Percentiles rank a stretch among this genome's conserved stretches.
Evolutionary conservation across 768 basidiomycete genomes (phyloP).

Genomic region (Tricholoma terreum): DNA sequence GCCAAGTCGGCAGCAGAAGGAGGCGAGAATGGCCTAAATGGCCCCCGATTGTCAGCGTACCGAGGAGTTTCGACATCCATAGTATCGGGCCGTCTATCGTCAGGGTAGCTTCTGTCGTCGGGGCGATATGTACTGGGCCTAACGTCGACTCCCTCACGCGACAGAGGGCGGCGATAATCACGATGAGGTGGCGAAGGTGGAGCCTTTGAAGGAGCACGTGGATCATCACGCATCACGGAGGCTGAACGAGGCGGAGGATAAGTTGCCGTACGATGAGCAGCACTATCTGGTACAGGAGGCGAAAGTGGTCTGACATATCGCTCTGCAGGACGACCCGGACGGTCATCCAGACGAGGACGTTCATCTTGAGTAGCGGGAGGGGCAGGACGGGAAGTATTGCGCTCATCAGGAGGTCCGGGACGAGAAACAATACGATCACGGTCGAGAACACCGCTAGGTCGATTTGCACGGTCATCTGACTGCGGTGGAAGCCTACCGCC

Average conservation of each 20-base stretch:
- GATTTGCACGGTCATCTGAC: conserved; percentile 5
- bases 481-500: conserved; percentile 16
- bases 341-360: conserved; percentile 21
- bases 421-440: conserved; percentile 18
- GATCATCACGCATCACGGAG: conserved; percentile 33
- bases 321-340: conserved; percentile 12
- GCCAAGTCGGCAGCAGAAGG: conserved; percentile 30
- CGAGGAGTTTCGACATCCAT: conserved; percentile 33
- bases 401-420: conserved; percentile 13
- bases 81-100: conserved; percentile 35
- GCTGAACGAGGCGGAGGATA: conserved; percentile 17
- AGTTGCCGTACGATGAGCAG: conserved; percentile 11
- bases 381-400: conserved; percentile 8
- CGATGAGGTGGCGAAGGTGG: conserved; percentile 28
- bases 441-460: conserved; percentile 13
- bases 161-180: conserved; percentile 26
- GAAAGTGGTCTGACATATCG: conserved; percentile 15
- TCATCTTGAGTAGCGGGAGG: conserved; percentile 16
- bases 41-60: conserved; percentile 30
- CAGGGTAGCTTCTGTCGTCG: conserved; percentile 34
- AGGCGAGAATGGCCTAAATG: conserved; percentile 29
- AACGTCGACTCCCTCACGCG: conserved; percentile 30
- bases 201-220: conserved; percentile 21
- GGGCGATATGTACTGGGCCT: conserved; percentile 33
- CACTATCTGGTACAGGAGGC: conserved; percentile 6